Evolutionary conservation across 2,329 filamentous ascomycete species (phyloP), one percentile per base, ranked within the genome.

Genomic region (Fusarium foetens): DNA sequence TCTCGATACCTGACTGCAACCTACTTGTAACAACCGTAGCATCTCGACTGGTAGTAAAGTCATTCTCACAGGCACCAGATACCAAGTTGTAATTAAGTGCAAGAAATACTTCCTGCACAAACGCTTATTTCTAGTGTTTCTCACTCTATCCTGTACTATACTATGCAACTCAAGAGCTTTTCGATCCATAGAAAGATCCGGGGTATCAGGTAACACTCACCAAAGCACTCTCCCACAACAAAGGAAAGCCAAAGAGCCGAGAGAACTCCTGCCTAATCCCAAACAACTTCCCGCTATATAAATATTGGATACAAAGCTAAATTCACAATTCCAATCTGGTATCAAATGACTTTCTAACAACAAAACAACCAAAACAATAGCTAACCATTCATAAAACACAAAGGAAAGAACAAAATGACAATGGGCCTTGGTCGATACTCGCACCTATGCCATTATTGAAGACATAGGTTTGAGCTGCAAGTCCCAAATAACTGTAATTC

Each of bases 241-340:
- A 61, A 72, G 33, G 49, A 65, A 66, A 66, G 42, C 46, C 39
- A 58, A 72, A 63, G 33, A 54, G 43, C 61, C 48, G 21, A 67
- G 61, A 59, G 49, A 72, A 73, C 70, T 58, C 70, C 69, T 38
- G 29, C 51, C 48, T 57, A 39, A 31, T 49, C 46, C 62, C n/a
- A 60, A 52, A 29, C 39, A 39, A 59, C 66, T 61, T 55, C 52
- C 58, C 39, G 48, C 35, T 43, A 66, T 41, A 59, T 52, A 73
- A 55, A 66, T 43, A 59, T 27, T 42, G 48, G 39, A 55, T 42
- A 61, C 31, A 60, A 61, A 45, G 48, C 25, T 59, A 60, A 60
- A 46, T 58, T 38, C 55, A 46, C 63, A 64, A 71, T 67, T 71
- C 59, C 71, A 73, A 71, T 73, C 65, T 73, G 67, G 71, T 71